Evolutionary conservation across 768 basidiomycete species (phyloP).

Genomic region (Tylopilus sp.): DNA sequence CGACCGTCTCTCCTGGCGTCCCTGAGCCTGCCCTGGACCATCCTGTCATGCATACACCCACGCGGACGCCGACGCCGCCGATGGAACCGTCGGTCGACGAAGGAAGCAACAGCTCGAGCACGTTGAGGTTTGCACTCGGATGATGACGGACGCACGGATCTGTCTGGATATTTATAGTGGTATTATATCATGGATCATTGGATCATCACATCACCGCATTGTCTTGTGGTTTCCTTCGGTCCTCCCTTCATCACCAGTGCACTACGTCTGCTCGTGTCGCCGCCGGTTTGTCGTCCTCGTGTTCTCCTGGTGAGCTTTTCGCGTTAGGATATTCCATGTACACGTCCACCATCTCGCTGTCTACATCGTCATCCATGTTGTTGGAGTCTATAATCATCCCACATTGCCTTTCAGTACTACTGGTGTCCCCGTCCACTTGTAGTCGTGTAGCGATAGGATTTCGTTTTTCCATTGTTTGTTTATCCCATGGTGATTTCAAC

Average conservation of each 20-base stretch:
- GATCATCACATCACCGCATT: not conserved
- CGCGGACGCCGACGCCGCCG: not conserved
- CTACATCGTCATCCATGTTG: not conserved
- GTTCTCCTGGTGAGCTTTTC: not conserved
- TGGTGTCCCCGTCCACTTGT: not conserved
- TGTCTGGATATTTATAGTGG: slow-evolving; percentile 25
- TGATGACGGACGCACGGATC: slow-evolving; percentile 5
- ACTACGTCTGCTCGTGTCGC: not conserved
- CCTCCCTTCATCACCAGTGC: not conserved
- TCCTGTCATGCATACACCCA: slow-evolving; percentile 2
- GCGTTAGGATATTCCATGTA: not conserved
- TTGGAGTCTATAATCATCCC: slow-evolving; percentile 1
- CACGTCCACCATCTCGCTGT: not conserved
- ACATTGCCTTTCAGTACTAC: not conserved
- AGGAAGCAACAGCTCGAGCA: slow-evolving; percentile 25
- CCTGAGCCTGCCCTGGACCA: slow-evolving; percentile 8
- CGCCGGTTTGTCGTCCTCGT: not conserved
- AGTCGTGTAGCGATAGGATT: slow-evolving; percentile 7
- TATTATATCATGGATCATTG: slow-evolving; percentile 21
- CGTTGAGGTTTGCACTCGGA: slow-evolving; percentile 30
- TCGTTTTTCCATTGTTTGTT: not conserved
- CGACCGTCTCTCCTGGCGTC: slow-evolving; percentile 13
- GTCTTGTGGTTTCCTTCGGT: not conserved
- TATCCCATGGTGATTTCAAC: not conserved
- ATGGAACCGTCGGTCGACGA: slow-evolving; percentile 22